A percentile compares a stretch with the other conserved stretches of the same genome.
phyloP scores from a whole-genome alignment of 2,329 filamentous ascomycete species.

The Ascochyta lentis region DNA sequence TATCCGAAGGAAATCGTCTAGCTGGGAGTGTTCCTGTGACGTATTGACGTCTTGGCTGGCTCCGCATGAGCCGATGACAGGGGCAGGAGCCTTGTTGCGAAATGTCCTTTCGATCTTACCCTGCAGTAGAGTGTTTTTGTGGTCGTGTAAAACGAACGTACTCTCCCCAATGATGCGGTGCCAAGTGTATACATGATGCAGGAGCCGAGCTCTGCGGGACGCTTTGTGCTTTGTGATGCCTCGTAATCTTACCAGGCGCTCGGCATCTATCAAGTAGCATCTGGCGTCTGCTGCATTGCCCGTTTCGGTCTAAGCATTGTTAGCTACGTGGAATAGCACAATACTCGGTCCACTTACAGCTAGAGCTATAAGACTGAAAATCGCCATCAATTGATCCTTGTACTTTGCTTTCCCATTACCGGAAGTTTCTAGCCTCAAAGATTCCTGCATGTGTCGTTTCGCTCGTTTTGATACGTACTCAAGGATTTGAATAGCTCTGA shows the following conservation, averaged over 20 bases:
- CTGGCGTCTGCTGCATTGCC: conserved; percentile 40
- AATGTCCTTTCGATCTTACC: conserved; percentile 15
- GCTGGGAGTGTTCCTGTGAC: conserved; percentile 33
- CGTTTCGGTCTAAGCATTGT: conserved; percentile 16
- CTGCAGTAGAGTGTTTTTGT: conserved; percentile 14
- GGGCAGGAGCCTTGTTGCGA: not conserved
- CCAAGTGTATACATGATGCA: conserved; percentile 48
- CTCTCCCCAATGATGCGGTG: conserved; percentile 28
- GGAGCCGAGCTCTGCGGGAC: conserved; percentile 51
- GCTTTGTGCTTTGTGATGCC: conserved; percentile 49
- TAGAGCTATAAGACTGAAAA: conserved; percentile 23
- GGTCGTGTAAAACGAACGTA: conserved; percentile 44
- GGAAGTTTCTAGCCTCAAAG: conserved; percentile 17
- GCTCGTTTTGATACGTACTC: conserved; percentile 15
- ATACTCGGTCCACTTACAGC: conserved; percentile 12
- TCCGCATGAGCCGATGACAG: conserved; percentile 16
- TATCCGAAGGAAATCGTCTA: conserved; percentile 52
- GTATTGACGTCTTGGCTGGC: conserved; percentile 13
- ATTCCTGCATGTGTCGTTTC: conserved; percentile 25
- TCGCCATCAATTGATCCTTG: conserved; percentile 27
- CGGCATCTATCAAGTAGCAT: conserved; percentile 53
- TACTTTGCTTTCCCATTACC: conserved; percentile 23
- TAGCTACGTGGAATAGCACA: not conserved
- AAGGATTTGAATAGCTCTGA: conserved; percentile 11
- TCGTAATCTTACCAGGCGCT: conserved; percentile 51